These are phyloP conservation scores for Apophysomyces ossiformis DNA, from an alignment of 371 early-diverging fungal species.

Conservation along the genomic window DNA sequence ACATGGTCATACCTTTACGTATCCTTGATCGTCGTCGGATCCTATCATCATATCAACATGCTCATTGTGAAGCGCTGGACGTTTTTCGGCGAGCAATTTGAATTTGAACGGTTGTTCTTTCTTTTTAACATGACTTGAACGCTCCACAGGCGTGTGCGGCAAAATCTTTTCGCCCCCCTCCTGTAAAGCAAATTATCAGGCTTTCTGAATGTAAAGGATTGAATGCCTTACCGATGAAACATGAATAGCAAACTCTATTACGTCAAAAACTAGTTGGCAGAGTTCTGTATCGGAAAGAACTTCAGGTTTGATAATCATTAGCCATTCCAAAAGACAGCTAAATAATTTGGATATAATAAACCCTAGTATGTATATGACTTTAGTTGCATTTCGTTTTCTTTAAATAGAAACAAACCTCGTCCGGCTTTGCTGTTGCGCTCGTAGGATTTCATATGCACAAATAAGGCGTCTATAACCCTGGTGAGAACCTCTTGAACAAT, in stretches of 20 bases:
- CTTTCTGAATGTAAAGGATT: too few relatives aligned
- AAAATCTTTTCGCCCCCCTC: slow-evolving; percentile 60
- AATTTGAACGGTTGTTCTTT: slow-evolving; percentile 49
- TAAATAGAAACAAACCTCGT: slow-evolving; percentile 29
- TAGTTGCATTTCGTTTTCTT: not conserved
- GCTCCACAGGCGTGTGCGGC: slow-evolving; percentile 40
- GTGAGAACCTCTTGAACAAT: slow-evolving; percentile 69
- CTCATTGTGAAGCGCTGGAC: slow-evolving; percentile 39
- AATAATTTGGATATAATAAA: slow-evolving; percentile 70
- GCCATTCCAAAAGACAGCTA: slow-evolving; percentile 77
- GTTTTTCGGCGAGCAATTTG: slow-evolving; percentile 43
- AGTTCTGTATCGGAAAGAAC: slow-evolving; percentile 69
- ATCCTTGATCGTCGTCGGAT: slow-evolving; percentile 40
- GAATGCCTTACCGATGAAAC: slow-evolving; percentile 30
- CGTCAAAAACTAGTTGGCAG: slow-evolving; percentile 73
- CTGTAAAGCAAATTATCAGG: slow-evolving; percentile 19
- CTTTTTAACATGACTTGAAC: slow-evolving; percentile 27
- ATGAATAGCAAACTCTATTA: slow-evolving; percentile 67
- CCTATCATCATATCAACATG: slow-evolving; percentile 23
- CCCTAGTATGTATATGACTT: slow-evolving; percentile 18
- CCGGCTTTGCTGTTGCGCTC: slow-evolving; percentile 45
- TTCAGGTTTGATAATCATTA: slow-evolving; percentile 69
- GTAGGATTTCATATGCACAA: slow-evolving; percentile 68
- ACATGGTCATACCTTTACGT: slow-evolving; percentile 40
- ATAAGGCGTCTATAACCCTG: slow-evolving; percentile 69